A percentile compares a stretch with the other conserved stretches of the same genome.
Evolutionary conservation across 441 rosid species (phyloP).

Genomic region (Caryocar brasiliense): DNA sequence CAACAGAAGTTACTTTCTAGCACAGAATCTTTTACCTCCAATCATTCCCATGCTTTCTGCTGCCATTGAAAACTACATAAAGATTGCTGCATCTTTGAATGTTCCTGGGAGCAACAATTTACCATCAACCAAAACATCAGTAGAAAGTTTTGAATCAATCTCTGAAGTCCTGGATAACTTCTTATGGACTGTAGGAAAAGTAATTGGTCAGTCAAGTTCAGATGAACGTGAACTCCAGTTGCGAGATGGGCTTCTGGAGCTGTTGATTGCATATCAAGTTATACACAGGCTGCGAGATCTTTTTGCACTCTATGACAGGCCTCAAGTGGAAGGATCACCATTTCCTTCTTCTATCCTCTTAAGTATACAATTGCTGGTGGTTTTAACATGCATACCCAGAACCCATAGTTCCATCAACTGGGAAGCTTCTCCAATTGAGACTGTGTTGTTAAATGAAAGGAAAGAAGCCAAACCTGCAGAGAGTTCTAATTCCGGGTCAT

Average conservation of each 20-base stretch:
- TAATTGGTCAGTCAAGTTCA: slow-evolving; percentile 47
- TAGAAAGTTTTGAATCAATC: slow-evolving; percentile 51
- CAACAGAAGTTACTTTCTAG: slow-evolving; percentile 60
- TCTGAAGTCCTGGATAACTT: slow-evolving; percentile 66
- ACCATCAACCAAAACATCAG: slow-evolving; percentile 42
- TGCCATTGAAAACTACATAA: slow-evolving; percentile 69
- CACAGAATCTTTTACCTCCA: slow-evolving; percentile 73
- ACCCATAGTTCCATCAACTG: slow-evolving; percentile 32
- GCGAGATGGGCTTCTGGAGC: slow-evolving; percentile 67
- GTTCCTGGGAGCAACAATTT: slow-evolving; percentile 28
- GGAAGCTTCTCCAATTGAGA: slow-evolving; percentile 36
- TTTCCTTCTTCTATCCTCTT: slow-evolving; percentile 66
- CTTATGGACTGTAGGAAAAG: slow-evolving; percentile 46
- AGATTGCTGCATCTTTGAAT: slow-evolving; percentile 62
- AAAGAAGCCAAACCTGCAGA: slow-evolving; percentile 23
- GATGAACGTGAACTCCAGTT: slow-evolving; percentile 56
- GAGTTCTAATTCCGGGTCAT: slow-evolving; percentile 14
- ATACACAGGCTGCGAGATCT: slow-evolving; percentile 65
- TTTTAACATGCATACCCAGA: slow-evolving; percentile 43
- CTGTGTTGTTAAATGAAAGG: slow-evolving; percentile 18
- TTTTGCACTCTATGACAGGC: slow-evolving; percentile 75
- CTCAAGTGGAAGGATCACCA: slow-evolving; percentile 76
- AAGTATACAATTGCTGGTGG: slow-evolving; percentile 56
- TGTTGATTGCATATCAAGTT: slow-evolving; percentile 64
- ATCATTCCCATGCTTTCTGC: slow-evolving; percentile 64